Percentiles rank a stretch among this genome's conserved stretches.
Conservation (phyloP, 1,139 yeast genomes). For the Lodderomyces elongisporus region DNA sequence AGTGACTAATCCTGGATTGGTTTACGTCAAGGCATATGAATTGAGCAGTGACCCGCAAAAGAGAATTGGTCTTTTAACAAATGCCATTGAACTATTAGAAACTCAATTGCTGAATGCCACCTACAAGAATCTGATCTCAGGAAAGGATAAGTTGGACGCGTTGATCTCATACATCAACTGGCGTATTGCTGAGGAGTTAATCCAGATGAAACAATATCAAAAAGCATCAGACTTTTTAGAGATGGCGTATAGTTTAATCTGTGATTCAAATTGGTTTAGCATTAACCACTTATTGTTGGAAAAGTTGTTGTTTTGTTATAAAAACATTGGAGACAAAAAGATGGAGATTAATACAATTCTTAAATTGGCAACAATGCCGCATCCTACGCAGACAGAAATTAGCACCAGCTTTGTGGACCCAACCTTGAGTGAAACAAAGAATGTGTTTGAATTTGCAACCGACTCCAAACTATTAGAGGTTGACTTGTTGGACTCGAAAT, state of each 20-base stretch:
- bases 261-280: conserved; percentile 7
- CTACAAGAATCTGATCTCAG: conserved; percentile 7
- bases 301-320: conserved; percentile 13
- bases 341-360: conserved; percentile 10
- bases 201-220: conserved; percentile 4
- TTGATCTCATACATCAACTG: conserved; percentile 33
- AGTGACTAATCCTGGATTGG: conserved; percentile 26
- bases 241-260: conserved; percentile 9
- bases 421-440: conserved; percentile 2
- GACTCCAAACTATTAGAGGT: conserved; percentile 4
- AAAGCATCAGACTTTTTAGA: conserved; percentile 12
- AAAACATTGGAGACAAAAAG: conserved; percentile 3
- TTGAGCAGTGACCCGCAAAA: conserved; percentile 4
- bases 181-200: conserved; percentile 46
- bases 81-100: conserved; percentile 26
- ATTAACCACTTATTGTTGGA: conserved; percentile 10
- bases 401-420: too few relatives aligned
- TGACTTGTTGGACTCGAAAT: conserved; percentile 9
- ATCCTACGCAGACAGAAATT: neutral
- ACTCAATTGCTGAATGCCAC: conserved; percentile 8
- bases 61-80: conserved; percentile 26
- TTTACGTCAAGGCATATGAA: conserved; percentile 23
- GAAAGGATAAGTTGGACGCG: conserved; percentile 8
- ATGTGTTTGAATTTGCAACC: conserved; percentile 1
- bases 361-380: conserved; percentile 9